phyloP scores from a whole-genome alignment of 495 filamentous ascomycete genomes.

The Pseudomonodictys pantanalensis region DNA sequence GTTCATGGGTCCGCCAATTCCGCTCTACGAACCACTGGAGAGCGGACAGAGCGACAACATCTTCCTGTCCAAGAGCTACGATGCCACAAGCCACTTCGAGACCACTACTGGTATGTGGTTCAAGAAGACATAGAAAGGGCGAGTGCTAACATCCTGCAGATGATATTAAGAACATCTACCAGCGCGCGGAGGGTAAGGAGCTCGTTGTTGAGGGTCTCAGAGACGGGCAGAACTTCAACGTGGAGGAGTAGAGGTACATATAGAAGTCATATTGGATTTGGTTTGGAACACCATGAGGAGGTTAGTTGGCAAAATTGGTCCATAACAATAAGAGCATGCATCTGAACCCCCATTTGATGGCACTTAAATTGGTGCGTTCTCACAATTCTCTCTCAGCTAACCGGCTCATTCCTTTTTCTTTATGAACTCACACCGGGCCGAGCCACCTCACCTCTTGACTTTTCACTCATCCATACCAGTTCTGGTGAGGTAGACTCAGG shows the following conservation, averaged over 20 bases:
- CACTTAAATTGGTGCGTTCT: no score
- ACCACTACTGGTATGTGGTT: slow-evolving; percentile 64
- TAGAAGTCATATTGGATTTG: no score
- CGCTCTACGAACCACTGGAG: slow-evolving; percentile 87
- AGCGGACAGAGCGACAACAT: slow-evolving; percentile 85
- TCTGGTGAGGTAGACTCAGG: no score
- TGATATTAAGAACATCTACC: slow-evolving; percentile 92
- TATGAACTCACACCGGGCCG: no score
- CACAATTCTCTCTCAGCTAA: no score
- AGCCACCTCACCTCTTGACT: no score
- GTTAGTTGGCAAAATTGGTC: no score
- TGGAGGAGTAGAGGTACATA: slow-evolving; percentile 39
- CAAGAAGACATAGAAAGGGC: not conserved
- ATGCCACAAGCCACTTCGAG: slow-evolving; percentile 96
- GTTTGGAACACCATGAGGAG: no score
- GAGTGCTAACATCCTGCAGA: slow-evolving; percentile 48
- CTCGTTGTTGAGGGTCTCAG: slow-evolving; percentile 58
- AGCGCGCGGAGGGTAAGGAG: slow-evolving; percentile 81
- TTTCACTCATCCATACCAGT: no score
- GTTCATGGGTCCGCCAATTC: slow-evolving; percentile 90
- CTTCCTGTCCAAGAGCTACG: slow-evolving; percentile 98
- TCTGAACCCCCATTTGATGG: no score
- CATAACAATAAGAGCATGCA: no score
- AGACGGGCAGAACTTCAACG: slow-evolving; percentile 44
- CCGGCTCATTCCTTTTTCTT: no score